These are phyloP conservation scores for Nepenthes gracilis DNA, from an alignment of 148 eudicot species.

Conservation along the genomic window DNA sequence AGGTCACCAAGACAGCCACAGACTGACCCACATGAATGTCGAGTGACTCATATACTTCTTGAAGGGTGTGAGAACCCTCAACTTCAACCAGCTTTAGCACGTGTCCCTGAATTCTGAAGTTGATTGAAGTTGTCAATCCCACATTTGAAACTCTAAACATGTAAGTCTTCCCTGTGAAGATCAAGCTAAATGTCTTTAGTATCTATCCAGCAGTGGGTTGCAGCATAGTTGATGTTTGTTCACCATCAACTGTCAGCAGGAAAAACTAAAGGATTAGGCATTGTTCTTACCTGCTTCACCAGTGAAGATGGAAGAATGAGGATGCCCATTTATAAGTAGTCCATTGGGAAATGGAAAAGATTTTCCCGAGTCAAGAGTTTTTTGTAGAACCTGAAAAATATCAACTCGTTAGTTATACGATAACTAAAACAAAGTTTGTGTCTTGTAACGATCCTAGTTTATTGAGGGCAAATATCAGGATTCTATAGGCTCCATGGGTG, in stretches of 20 bases:
- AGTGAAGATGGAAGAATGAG: constrained; percentile 18
- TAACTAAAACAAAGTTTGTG: background rate
- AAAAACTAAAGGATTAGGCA: background rate
- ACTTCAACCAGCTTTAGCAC: constrained; percentile 51
- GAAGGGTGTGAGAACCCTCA: constrained; percentile 72
- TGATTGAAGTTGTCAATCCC: constrained; percentile 48
- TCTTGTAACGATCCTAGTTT: background rate
- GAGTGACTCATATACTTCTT: constrained; percentile 58
- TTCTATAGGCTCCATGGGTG: no score
- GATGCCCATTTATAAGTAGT: constrained; percentile 61
- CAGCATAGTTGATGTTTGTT: background rate
- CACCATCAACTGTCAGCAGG: no score
- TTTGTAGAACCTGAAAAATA: constrained; percentile 30
- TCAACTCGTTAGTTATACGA: background rate
- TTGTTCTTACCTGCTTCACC: constrained; percentile 32
- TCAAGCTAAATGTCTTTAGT: background rate
- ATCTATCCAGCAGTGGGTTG: background rate
- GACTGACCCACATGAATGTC: constrained; percentile 83
- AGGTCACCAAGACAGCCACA: constrained; percentile 48
- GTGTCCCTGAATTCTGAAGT: constrained; percentile 75
- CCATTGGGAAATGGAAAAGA: constrained; percentile 50
- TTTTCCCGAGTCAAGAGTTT: constrained; percentile 36
- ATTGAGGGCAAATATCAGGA: background rate
- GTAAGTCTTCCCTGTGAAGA: constrained; percentile 39
- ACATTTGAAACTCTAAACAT: constrained; percentile 71